Conservation (phyloP, 805 yeast genomes). For the baker's yeast (Saccharomyces cerevisiae) region DNA sequence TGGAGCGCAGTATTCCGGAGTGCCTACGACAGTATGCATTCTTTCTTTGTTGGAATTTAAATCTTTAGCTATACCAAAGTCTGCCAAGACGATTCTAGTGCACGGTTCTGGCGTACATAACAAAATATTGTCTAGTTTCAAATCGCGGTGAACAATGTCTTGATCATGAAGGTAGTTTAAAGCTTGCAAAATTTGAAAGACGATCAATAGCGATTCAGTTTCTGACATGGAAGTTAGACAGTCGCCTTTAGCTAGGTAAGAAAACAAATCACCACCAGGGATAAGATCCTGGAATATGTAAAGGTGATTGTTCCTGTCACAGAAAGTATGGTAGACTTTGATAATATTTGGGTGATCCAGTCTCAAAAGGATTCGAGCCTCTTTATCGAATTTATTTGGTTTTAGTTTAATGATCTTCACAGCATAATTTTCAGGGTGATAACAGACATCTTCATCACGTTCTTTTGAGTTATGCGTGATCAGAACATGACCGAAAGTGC, state of each 20-base stretch:
- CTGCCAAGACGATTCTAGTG: conserved; percentile 51
- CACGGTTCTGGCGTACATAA: conserved; percentile 45
- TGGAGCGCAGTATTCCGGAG: conserved; percentile 68
- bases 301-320: conserved; percentile 22
- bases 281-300: conserved; percentile 43
- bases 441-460: conserved; percentile 29
- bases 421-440: conserved; percentile 35
- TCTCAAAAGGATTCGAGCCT: conserved; percentile 35
- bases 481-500: conserved; percentile 50
- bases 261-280: conserved; percentile 53
- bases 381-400: conserved; percentile 30
- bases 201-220: conserved; percentile 44
- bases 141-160: conserved; percentile 57
- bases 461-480: conserved; percentile 5
- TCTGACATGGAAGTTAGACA: conserved; percentile 40
- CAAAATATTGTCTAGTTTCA: conserved; percentile 58
- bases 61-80: conserved; percentile 53
- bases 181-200: conserved; percentile 51
- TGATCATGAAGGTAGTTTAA: conserved; percentile 45
- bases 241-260: conserved; percentile 41
- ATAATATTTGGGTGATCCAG: conserved; percentile 45
- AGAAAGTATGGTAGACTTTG: conserved; percentile 33
- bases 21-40: conserved; percentile 48
- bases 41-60: conserved; percentile 23
- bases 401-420: conserved; percentile 39